A percentile compares a stretch with the other conserved stretches of the same genome.
These are phyloP conservation scores for Alternaria brassicicola DNA, from an alignment of 2,329 filamentous ascomycete species.

Conservation along the genomic window DNA sequence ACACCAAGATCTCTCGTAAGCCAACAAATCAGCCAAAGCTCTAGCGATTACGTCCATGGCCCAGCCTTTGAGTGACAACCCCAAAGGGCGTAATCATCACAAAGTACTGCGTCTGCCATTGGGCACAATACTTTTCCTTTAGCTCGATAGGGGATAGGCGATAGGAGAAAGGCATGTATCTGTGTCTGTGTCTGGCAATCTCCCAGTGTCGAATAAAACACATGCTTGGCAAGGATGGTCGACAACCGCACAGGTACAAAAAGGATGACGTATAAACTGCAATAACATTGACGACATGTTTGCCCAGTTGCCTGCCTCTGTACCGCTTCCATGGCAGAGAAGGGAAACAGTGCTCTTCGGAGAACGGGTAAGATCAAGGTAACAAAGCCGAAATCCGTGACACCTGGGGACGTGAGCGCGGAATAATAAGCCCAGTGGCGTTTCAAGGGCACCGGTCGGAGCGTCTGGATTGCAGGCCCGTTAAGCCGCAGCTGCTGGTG, in stretches of 20 bases:
- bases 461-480: neutral
- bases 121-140: neutral
- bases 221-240: neutral
- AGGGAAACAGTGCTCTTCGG: neutral
- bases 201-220: neutral
- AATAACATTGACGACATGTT: neutral
- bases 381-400: neutral
- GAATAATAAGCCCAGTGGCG: neutral
- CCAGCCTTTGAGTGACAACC: no score
- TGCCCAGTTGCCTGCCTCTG: neutral
- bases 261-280: neutral
- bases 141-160: neutral
- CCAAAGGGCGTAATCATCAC: neutral
- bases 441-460: neutral
- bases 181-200: neutral
- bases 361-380: neutral
- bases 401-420: neutral
- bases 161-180: no score
- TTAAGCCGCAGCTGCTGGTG: neutral
- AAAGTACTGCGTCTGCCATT: neutral
- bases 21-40: no score
- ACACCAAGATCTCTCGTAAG: no score
- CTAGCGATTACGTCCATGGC: no score
- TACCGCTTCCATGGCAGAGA: neutral
- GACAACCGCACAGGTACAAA: neutral